These are phyloP conservation scores for Lipomyces anomalus DNA, from an alignment of 805 yeast species.

Conservation along the genomic window DNA sequence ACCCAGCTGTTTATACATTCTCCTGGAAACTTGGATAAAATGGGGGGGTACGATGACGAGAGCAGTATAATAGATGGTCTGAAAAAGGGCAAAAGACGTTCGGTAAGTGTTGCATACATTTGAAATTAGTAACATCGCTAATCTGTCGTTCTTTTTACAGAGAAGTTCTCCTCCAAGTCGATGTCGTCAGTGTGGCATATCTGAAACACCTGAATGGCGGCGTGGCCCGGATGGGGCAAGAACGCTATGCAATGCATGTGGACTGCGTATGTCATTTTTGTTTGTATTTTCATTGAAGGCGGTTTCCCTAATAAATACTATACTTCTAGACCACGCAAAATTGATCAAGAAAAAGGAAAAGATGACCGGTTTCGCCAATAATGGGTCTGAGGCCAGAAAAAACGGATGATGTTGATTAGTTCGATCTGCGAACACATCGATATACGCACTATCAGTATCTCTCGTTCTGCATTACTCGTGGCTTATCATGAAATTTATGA, in stretches of 20 bases:
- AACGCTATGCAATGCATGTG: slow-evolving; percentile 79
- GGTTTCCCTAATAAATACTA: neutral
- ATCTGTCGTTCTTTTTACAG: too few relatives aligned
- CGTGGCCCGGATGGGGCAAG: slow-evolving; percentile 73
- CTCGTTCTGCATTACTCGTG: too few relatives aligned
- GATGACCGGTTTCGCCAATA: too few relatives aligned
- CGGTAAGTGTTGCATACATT: neutral
- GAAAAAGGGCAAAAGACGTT: neutral
- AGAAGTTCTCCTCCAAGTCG: slow-evolving; percentile 16
- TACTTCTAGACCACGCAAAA: slow-evolving; percentile 47
- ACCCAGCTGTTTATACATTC: neutral
- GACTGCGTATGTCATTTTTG: slow-evolving; percentile 36
- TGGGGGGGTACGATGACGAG: neutral
- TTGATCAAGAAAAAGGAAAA: slow-evolving; percentile 54
- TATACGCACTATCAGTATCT: too few relatives aligned
- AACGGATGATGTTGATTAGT: too few relatives aligned
- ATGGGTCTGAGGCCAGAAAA: too few relatives aligned
- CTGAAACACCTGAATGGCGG: slow-evolving; percentile 77
- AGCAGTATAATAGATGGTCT: too few relatives aligned
- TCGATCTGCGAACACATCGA: too few relatives aligned
- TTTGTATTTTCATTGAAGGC: neutral
- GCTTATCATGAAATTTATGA: too few relatives aligned
- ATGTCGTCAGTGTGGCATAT: slow-evolving; percentile 22
- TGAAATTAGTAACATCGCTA: slow-evolving; percentile 14
- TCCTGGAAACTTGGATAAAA: neutral